Evolutionary conservation across 108 stramenopile species (phyloP), one percentile per base, ranked within the genome.

Genomic region (Skeletonema marinoi): DNA sequence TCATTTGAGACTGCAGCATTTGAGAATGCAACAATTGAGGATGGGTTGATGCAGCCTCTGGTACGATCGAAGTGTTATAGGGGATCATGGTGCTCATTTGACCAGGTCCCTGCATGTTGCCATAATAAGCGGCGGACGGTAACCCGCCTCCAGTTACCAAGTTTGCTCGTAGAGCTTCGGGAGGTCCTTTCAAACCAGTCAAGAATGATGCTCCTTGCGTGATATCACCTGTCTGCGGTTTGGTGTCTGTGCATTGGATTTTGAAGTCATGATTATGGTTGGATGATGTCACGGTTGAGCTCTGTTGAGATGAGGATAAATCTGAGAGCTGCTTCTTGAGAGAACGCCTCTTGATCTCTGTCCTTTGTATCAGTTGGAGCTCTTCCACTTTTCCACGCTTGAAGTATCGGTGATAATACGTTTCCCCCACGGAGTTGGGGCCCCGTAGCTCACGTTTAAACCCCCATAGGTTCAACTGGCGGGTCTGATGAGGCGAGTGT

Each of bases 391-490:
- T 56, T 25, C 54, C 54, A 25, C 54, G 54, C 54, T 56, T 56
- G 25, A 56, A 56, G 25, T 56, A 5, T 56, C 25, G 19, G 25
- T 56, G 54, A n/a, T 56, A 56, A 25, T 56, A 56, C 7, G 54
- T 56, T 29, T 21, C 54, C 25, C 54, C 54, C 9, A n/a, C 1
- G 8, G 54, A 51, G 12, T 64, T 25, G 46, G 63, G 63, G n/a
- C 63, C 63, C 16, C 63, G 63, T 5, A 51, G 32, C 32, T 51
- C 46, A 6, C 63, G 32, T 51, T 64, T 64, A 25, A 64, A 64
- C 9, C 54, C 54, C 54, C 54, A 56, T 10, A 56, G 54, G 21
- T 56, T 56, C 9, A 56, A 25, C 25, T 56, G 54, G 10, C 54
- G 54, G 54, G 54, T 56, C 54, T 56, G 19, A 56, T 14, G n/a